Evolutionary conservation across 768 basidiomycete species (phyloP), one percentile per base, ranked within the genome.

Genomic region (Amanita phalloides): DNA sequence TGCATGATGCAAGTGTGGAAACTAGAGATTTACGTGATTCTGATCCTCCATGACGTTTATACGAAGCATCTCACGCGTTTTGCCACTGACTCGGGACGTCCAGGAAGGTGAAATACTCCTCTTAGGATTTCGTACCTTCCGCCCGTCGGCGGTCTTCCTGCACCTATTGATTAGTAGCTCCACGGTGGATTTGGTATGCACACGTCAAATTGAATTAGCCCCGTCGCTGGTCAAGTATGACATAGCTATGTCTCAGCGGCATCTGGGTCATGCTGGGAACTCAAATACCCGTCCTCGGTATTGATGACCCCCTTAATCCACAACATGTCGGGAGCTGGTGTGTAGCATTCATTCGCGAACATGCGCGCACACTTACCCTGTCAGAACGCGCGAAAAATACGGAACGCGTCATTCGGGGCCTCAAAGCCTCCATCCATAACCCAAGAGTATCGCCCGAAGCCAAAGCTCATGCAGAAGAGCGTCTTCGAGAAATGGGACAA

Each of bases 401-500:
- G 8, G 60, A 60, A 41, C 61, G 64, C 8, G 61, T 66, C 38
- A 58, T 71, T 23, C 77, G 75, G 1, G 81, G 81, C 30, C 64
- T 78, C 49, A 81, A 80, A 58, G 78, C 79, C n/a, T 68, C 78
- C 8, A 67, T 81, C 4, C 66, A 72, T 59, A 82, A 83, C 59
- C 79, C 77, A 4, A 67, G 76, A 55, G 74, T 76, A 23, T 76
- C 76, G 5, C 64, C 66, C 2, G 71, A 69, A 49, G 79, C 78
- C 1, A 75, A 75, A 55, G 63, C 62, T 33, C 67, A 70, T 26
- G 79, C 78, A 8, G 54, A 60, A 17, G 55, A 56, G 14, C 51
- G 55, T 23, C 56, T 56, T 10, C 51, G 53, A 48, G 54, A 51
- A 52, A 33, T 52, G 43, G 51, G 51, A 2, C 23, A 36, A 45